Evolutionary conservation across 2,329 filamentous ascomycete species (phyloP), one percentile per base, ranked within the genome.

Genomic region (Rhynchosporium graminicola): DNA sequence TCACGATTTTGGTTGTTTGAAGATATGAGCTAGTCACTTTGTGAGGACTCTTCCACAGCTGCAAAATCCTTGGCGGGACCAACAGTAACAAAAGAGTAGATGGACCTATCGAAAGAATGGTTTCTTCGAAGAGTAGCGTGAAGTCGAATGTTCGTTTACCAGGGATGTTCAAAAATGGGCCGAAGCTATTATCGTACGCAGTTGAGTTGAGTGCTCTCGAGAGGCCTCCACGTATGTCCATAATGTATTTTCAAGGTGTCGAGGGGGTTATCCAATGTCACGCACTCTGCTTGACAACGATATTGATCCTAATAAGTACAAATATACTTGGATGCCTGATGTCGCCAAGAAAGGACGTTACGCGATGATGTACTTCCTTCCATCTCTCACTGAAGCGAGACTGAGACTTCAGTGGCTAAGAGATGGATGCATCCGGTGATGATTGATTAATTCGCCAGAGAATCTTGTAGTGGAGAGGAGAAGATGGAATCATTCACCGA

Each of bases 81-180:
- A 63, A 46, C 20, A 70, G 43, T 40, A 72, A 45, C 10, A 72
- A 59, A 4, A 71, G 33, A 59, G 64, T 57, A 4, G 68, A 69
- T 7, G 70, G 70, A 33, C 51, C 40, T n/a, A 72, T 71, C 20
- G 69, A 68, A 15, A 72, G 51, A 9, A 72, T 69, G 9, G 68
- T 64, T 54, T 72, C 69, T 57, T 72, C 70, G 47, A 72, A 72
- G 0, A 72, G 51, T 20, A 72, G 63, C 43, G 70, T 71, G 62
- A 72, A 72, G 59, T 72, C 68, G 36, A 72, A 71, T 28, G 64
- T 63, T 26, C 12, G 20, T 36, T 36, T 57, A 13, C 58, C 59
- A 33, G 63, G 60, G 36, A 63, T 36, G 10, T 65, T 2, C 15
- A 67, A 58, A 20, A 67, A 61, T 3, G 67, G 67, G 2, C 67